Evolutionary conservation across 2,329 filamentous ascomycete species (phyloP).

Genomic region (Sporothrix curviconia): DNA sequence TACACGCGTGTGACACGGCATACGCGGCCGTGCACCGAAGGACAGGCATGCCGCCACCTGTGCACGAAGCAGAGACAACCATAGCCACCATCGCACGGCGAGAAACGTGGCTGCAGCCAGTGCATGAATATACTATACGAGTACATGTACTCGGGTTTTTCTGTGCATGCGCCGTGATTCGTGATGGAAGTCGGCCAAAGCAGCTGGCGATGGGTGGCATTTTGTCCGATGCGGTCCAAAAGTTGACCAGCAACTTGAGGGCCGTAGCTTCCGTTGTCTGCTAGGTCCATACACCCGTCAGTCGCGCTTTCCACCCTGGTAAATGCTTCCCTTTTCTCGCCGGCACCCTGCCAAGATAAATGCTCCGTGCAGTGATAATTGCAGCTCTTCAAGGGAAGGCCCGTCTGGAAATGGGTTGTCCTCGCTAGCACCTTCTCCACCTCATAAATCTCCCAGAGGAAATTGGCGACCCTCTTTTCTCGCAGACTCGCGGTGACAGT

Average conservation of each 20-base stretch:
- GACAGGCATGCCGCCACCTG: neutral
- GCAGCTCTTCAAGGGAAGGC: constrained; percentile 2
- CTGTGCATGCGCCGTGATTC: too few relatives aligned
- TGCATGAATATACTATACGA: neutral
- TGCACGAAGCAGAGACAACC: neutral
- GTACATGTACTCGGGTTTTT: too few relatives aligned
- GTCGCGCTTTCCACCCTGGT: neutral
- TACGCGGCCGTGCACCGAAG: neutral
- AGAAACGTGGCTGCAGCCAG: constrained; percentile 7
- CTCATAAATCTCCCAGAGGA: constrained; percentile 2
- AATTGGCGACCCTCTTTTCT: neutral
- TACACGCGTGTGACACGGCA: too few relatives aligned
- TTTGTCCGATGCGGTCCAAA: neutral
- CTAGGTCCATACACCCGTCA: too few relatives aligned
- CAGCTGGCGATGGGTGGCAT: too few relatives aligned
- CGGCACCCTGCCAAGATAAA: neutral
- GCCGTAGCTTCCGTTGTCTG: too few relatives aligned
- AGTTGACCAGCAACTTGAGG: too few relatives aligned
- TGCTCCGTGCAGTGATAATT: neutral
- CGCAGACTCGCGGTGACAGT: neutral
- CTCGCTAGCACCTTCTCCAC: neutral
- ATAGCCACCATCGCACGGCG: neutral
- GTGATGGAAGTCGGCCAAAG: too few relatives aligned
- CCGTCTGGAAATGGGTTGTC: neutral
- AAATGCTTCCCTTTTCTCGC: neutral